Evolutionary conservation across 495 filamentous ascomycete species (phyloP).

Genomic region (Aspergillus taichungensis): DNA sequence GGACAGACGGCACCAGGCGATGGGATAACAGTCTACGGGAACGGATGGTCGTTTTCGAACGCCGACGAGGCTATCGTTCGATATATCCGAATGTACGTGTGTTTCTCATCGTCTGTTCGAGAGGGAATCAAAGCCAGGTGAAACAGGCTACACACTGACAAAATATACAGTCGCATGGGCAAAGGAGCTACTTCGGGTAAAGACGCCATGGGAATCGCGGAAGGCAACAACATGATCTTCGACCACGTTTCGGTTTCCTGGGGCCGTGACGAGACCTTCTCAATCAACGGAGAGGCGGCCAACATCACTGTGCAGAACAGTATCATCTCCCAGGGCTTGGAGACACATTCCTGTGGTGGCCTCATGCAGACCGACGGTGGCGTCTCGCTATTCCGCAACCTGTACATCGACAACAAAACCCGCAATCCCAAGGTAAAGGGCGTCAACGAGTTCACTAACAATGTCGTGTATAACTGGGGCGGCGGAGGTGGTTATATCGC

Average conservation of each 20-base stretch:
- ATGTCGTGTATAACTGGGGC: slow-evolving; percentile 13
- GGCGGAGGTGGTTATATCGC: slow-evolving; percentile 14
- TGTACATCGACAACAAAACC: slow-evolving; percentile 16
- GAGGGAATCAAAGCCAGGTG: not conserved
- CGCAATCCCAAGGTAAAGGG: slow-evolving; percentile 17
- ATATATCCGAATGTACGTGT: slow-evolving; percentile 11
- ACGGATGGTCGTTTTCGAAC: slow-evolving; percentile 14
- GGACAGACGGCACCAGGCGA: slow-evolving; percentile 13
- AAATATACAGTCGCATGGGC: slow-evolving; percentile 8
- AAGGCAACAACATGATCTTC: slow-evolving; percentile 12
- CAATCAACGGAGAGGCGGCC: slow-evolving; percentile 6
- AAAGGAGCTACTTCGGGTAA: slow-evolving; percentile 7
- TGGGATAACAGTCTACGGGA: slow-evolving; percentile 12
- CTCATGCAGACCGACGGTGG: slow-evolving; percentile 12
- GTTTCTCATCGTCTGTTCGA: not conserved
- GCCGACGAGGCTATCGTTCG: slow-evolving; percentile 11
- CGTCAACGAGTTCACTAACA: slow-evolving; percentile 14
- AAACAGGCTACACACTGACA: not conserved
- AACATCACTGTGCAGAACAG: slow-evolving; percentile 12
- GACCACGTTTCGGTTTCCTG: slow-evolving; percentile 13
- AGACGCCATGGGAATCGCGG: slow-evolving; percentile 11
- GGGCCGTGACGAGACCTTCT: slow-evolving; percentile 15
- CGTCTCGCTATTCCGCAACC: slow-evolving; percentile 11
- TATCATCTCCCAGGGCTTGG: slow-evolving; percentile 11
- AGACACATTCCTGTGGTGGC: slow-evolving; percentile 12